phyloP scores from a whole-genome alignment of 345 rosid genomes.

The Limnanthes douglasii region DNA sequence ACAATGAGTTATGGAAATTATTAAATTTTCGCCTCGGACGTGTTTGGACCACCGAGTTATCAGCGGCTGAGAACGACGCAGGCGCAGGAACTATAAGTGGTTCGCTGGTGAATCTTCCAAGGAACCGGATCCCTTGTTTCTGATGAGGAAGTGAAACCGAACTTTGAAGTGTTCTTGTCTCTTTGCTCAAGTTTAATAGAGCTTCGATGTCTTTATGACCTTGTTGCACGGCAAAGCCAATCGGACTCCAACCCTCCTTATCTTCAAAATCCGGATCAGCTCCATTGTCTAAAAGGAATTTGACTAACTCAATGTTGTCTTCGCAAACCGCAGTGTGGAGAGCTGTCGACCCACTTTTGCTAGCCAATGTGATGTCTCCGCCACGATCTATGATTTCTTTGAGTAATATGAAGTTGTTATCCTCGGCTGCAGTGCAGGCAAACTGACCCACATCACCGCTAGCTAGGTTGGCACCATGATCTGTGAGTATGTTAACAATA shows the following conservation, averaged over 20 bases:
- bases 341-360: slow-evolving; percentile 45
- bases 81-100: slow-evolving; percentile 39
- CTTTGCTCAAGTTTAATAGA: slow-evolving; percentile 30
- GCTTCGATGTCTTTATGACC: slow-evolving; percentile 62
- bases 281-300: slow-evolving; percentile 50
- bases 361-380: slow-evolving; percentile 40
- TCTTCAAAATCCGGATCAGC: slow-evolving; percentile 52
- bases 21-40: slow-evolving; percentile 44
- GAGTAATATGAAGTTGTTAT: slow-evolving; percentile 41
- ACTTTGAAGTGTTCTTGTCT: slow-evolving; percentile 17
- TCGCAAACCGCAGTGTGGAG: slow-evolving; percentile 78
- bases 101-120: slow-evolving; percentile 66
- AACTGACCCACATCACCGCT: slow-evolving; percentile 64
- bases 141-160: slow-evolving; percentile 26
- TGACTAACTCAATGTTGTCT: slow-evolving; percentile 48
- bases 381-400: slow-evolving; percentile 34
- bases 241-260: slow-evolving; percentile 46
- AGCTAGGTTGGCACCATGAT: slow-evolving; percentile 26
- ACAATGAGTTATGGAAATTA: slow-evolving; percentile 56
- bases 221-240: slow-evolving; percentile 71
- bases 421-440: slow-evolving; percentile 65
- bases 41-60: slow-evolving; percentile 13
- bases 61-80: slow-evolving; percentile 30
- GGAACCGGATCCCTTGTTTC: slow-evolving; percentile 23
- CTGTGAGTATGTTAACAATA: slow-evolving; percentile 26